Evolutionary conservation across 345 rosid species (phyloP).

Genomic region (Durio zibethinus): DNA sequence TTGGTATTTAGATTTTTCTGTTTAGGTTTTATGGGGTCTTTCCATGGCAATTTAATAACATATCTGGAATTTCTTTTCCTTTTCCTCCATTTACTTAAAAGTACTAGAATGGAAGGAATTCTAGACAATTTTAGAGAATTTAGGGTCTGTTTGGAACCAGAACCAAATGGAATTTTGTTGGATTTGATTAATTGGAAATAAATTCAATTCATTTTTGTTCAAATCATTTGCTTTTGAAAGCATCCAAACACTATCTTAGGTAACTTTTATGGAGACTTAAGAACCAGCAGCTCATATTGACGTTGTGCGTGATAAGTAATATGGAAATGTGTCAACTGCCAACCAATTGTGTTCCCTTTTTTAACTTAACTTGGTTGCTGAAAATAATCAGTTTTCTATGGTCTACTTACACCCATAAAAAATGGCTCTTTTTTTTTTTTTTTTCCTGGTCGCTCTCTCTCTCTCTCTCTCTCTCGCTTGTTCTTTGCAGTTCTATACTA

Average conservation of each 20-base stretch:
- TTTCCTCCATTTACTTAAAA: background rate
- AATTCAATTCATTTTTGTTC: background rate
- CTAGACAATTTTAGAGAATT: background rate
- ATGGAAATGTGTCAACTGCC: background rate
- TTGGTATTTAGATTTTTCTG: background rate
- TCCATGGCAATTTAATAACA: background rate
- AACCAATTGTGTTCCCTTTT: background rate
- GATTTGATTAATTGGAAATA: background rate
- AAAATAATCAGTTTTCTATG: background rate
- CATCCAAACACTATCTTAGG: background rate
- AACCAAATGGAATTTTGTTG: background rate
- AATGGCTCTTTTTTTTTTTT: background rate
- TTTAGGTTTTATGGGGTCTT: background rate
- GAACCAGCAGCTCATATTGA: background rate
- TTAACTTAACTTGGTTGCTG: background rate
- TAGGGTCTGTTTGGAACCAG: background rate
- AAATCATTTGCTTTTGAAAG: background rate
- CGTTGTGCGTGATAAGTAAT: background rate
- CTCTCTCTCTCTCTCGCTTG: too few relatives aligned
- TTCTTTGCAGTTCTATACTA: background rate
- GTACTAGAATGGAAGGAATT: background rate
- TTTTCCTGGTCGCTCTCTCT: background rate
- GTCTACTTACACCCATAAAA: background rate
- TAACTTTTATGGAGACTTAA: constrained; percentile 1
- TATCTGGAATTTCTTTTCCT: background rate